These are phyloP conservation scores for carrot (Daucus carota) DNA, from an alignment of 129 eudicot species.

Conservation along the genomic window DNA sequence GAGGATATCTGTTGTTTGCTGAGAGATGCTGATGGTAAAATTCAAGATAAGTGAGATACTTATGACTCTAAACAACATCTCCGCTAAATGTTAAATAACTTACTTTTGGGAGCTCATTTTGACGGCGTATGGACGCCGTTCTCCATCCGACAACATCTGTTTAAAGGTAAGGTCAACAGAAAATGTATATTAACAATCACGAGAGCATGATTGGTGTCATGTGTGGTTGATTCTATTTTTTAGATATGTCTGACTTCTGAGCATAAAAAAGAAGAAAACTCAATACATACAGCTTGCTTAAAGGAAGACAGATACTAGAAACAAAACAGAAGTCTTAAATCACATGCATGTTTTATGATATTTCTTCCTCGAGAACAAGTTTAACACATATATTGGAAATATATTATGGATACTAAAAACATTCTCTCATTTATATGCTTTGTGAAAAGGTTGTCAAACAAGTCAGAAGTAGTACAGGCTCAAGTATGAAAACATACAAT, in stretches of 20 bases:
- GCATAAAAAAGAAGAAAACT: neutral
- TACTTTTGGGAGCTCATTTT: slow-evolving; percentile 76
- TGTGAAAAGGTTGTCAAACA: neutral
- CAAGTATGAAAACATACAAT: slow-evolving; percentile 58
- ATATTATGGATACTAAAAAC: neutral
- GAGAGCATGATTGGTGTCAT: neutral
- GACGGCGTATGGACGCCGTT: slow-evolving; percentile 69
- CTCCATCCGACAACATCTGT: slow-evolving; percentile 95
- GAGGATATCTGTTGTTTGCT: slow-evolving; percentile 57
- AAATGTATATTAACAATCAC: neutral
- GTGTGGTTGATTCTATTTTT: neutral
- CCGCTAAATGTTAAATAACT: neutral
- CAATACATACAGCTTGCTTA: neutral
- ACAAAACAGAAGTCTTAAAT: neutral
- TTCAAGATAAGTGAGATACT: slow-evolving; percentile 15
- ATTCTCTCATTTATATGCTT: neutral
- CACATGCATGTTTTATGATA: neutral
- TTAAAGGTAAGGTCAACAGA: slow-evolving; percentile 19
- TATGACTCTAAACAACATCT: neutral
- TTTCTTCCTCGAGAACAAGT: neutral
- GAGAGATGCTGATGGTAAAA: slow-evolving; percentile 52
- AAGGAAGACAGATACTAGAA: neutral
- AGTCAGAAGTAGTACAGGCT: neutral
- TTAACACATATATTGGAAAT: neutral
- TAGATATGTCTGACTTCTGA: neutral